phyloP scores from a whole-genome alignment of 2,329 filamentous ascomycete genomes.

The Hymenoscyphus repandus region DNA sequence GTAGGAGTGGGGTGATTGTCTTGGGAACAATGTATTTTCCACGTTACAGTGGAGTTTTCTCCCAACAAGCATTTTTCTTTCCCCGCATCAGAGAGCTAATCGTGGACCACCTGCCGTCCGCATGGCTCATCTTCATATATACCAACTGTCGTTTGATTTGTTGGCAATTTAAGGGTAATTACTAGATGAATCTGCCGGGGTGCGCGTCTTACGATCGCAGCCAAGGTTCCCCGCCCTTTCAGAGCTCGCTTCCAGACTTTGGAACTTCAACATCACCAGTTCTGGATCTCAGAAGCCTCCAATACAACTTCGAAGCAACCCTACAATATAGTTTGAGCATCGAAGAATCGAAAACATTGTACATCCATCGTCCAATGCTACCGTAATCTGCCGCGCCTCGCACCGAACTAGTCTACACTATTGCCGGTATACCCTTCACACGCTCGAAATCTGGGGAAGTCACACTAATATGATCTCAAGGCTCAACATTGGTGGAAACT shows the following conservation, averaged over 20 bases:
- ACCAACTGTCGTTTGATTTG: constrained; percentile 5
- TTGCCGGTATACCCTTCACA: no score
- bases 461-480: no score
- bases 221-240: constrained; percentile 12
- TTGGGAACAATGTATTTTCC: constrained; percentile 9
- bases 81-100: not conserved
- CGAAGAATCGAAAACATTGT: not conserved
- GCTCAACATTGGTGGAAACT: no score
- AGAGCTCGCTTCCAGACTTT: constrained; percentile 1
- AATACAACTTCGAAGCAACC: not conserved
- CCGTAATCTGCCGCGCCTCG: not conserved
- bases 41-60: constrained; percentile 8
- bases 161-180: constrained; percentile 10
- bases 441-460: no score
- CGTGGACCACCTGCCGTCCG: not conserved
- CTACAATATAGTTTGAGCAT: not conserved
- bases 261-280: not conserved
- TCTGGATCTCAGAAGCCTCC: no score
- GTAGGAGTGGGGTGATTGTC: not conserved
- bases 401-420: no score
- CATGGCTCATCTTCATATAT: constrained; percentile 1
- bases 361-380: constrained; percentile 2
- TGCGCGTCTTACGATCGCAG: not conserved
- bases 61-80: constrained; percentile 2
- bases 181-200: constrained; percentile 2